Evolutionary conservation across 371 early-diverging fungal genomes (phyloP), one percentile per base, ranked within the genome.

Genomic region (Circinella minor): DNA sequence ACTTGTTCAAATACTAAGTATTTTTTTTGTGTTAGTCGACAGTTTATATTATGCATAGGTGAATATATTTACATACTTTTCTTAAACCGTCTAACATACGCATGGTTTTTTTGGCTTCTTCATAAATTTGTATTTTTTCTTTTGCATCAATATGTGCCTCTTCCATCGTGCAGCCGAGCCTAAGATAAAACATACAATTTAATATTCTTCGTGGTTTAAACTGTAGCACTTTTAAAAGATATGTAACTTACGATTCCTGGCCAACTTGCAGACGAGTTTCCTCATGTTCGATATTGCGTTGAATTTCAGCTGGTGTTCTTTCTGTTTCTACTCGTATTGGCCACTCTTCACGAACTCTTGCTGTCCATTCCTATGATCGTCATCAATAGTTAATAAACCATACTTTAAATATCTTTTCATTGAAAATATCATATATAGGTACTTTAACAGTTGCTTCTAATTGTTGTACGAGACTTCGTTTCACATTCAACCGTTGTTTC

Each of bases 41-140:
- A 27, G 27, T 27, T 27, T 27, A 27, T 27, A 27, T 27, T 27
- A 27, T 27, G 27, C 2, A 27, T 27, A 27, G 27, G 61, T 48
- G 51, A 55, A n/a, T n/a, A n/a, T 64, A 54, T 20, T n/a, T 49
- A 9, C n/a, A 46, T 80, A 88, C 89, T 60, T 80, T 68, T 6
- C 86, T 77, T 54, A 94, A 72, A 17, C 70, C 74, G 14, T 82
- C 75, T 71, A 89, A 47, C 64, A 48, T 63, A n/a, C 64, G 36
- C 18, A 95, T 81, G 9, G 87, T 81, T 0, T 51, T 70, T 48
- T 87, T 87, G 18, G 92, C 93, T 6, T 86, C 76, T 46, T 81
- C 74, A 78, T 88, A 94, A 0, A 79, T 84, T 11, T 66, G 71
- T 36, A 82, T 71, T 49, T 86, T 79, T 7, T 75, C 72, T 10